phyloP scores from a whole-genome alignment of 2,329 filamentous ascomycete species.

The Stemphylium vesicarium region DNA sequence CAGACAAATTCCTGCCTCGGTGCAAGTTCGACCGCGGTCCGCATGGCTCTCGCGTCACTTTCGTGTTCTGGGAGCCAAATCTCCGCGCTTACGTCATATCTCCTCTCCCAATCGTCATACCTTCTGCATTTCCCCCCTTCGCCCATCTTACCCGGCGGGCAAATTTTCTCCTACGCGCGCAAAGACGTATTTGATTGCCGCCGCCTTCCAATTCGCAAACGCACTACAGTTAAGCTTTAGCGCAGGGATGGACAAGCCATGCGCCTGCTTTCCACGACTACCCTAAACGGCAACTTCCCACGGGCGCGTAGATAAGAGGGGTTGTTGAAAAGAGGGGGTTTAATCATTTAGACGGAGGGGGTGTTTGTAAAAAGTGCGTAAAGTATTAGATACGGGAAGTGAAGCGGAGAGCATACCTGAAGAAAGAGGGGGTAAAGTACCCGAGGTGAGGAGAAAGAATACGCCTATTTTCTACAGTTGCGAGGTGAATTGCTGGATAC shows the following conservation, averaged over 20 bases:
- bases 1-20: too few species aligned
- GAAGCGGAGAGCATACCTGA: not conserved
- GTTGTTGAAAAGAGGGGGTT: too few species aligned
- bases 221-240: not conserved
- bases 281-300: too few species aligned
- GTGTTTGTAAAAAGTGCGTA: too few species aligned
- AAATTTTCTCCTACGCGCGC: not conserved
- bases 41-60: not conserved
- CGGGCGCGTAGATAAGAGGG: too few species aligned
- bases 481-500: constrained; percentile 4
- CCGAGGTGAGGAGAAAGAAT: constrained; percentile 14
- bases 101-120: not conserved
- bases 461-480: constrained; percentile 12
- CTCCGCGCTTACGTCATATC: not conserved
- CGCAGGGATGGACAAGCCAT: constrained; percentile 9
- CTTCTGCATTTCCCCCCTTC: not conserved
- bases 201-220: not conserved
- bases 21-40: too few species aligned
- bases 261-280: constrained; percentile 9
- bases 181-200: not conserved
- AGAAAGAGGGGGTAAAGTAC: not conserved
- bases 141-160: not conserved
- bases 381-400: too few species aligned
- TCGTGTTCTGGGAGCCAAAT: not conserved
- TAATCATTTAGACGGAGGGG: too few species aligned